Base-by-base conservation (phyloP, 1,284 basidiomycete species). In the Mrakiaceae sp. region DNA sequence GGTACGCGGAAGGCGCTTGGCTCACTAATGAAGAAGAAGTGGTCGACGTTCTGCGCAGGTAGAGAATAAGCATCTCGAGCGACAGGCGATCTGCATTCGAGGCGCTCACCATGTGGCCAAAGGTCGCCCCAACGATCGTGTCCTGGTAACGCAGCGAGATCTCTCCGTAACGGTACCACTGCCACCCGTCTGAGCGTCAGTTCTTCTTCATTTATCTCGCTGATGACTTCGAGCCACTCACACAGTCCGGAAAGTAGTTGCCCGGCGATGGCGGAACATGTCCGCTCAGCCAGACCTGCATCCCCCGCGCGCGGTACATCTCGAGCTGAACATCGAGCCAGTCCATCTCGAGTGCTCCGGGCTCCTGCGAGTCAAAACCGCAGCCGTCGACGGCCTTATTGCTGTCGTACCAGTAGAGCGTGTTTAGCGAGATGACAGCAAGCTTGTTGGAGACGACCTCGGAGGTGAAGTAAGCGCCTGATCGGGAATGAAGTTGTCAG, bases 371-470 rank as follows among this genome's bases (percentile, higher is more conserved):
- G 63, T 82, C 78, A 68, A 42, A 73, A 10, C 67, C 64, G 62
- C 78, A 78, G 2, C 77, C 77, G 56, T 77, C 76, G 14, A 73
- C 69, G 12, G 66, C 87, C 78, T 90, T 89, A 78, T 96, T 96
- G 47, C 86, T 86, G 72, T 90, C 87, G 75, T 88, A 96, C 78
- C 90, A 94, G 76, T 91, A 96, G 76, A 96, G 82, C 1, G 92
- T 94, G 76, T 95, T 96, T 67, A 96, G 78, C 69, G 86, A 87
- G 73, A 96, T 85, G 56, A 87, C 89, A 7, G 89, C 88, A 16
- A 95, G 72, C 62, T 82, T 73, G 70, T 85, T 81, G 1, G 87
- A 86, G 42, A 95, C 83, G 47, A 95, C 86, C 72, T 96, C 91
- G 49, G 82, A 80, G 3, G 87, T 82, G 72, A 82, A 96, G 77